Conservation (phyloP, 164 flowering plant genomes). For the Cinnamomum micranthum region DNA sequence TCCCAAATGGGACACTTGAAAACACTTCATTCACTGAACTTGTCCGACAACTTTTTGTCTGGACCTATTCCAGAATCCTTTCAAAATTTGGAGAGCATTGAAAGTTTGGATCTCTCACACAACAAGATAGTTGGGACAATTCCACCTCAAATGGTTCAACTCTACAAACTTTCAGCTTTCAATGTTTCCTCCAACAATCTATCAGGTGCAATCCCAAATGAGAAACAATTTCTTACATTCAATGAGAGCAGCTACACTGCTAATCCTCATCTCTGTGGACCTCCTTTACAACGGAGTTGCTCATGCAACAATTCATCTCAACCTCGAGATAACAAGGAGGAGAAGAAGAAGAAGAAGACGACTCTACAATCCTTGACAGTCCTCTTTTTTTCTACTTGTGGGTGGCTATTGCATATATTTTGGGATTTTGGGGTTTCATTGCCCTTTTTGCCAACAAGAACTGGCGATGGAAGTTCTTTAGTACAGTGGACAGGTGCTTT, state of each 20-base stretch:
- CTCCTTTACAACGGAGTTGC: not conserved
- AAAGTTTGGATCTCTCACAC: too few species aligned
- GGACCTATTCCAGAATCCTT: too few species aligned
- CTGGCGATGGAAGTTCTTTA: conserved; percentile 6
- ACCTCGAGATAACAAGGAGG: not conserved
- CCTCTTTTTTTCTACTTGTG: not conserved
- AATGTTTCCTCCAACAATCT: not conserved
- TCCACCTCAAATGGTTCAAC: too few species aligned
- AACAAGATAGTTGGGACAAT: too few species aligned
- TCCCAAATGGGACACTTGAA: too few species aligned
- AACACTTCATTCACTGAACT: too few species aligned
- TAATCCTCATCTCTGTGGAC: not conserved
- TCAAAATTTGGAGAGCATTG: too few species aligned
- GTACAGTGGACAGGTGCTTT: not conserved
- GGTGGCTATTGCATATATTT: conserved; percentile 4
- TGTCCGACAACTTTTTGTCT: not conserved
- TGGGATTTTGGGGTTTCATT: conserved; percentile 9
- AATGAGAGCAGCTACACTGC: not conserved
- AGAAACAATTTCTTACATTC: not conserved
- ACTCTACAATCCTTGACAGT: not conserved
- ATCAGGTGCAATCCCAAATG: not conserved
- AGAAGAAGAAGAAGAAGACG: not conserved
- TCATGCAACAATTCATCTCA: not conserved
- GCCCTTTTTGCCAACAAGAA: conserved; percentile 4
- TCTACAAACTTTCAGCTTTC: not conserved